These are phyloP conservation scores for Mycena crocata DNA, from an alignment of 768 basidiomycete species.

Conservation along the genomic window DNA sequence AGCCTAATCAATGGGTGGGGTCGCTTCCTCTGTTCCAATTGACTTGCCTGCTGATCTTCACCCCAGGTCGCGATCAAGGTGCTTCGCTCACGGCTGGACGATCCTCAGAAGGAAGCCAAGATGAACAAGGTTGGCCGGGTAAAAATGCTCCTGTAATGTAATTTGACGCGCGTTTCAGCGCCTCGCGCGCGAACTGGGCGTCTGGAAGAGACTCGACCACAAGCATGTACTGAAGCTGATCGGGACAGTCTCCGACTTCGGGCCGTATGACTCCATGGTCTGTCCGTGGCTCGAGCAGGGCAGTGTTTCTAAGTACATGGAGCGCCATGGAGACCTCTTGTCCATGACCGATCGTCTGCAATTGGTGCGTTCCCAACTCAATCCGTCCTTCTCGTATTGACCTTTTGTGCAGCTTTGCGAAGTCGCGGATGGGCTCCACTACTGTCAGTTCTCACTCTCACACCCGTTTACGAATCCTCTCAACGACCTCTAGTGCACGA, in stretches of 20 bases:
- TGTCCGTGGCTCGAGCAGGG: slow-evolving; percentile 57
- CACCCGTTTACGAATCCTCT: neutral
- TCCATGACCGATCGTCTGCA: slow-evolving; percentile 48
- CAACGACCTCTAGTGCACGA: slow-evolving; percentile 46
- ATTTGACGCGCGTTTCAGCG: slow-evolving; percentile 37
- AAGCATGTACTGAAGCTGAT: slow-evolving; percentile 51
- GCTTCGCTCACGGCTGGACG: slow-evolving; percentile 47
- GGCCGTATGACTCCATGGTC: slow-evolving; percentile 51
- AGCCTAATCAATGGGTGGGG: slow-evolving; percentile 29
- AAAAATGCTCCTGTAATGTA: neutral
- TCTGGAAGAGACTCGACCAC: slow-evolving; percentile 54
- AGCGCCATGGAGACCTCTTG: slow-evolving; percentile 49
- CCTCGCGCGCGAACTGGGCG: slow-evolving; percentile 48
- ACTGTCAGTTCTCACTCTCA: slow-evolving; percentile 43
- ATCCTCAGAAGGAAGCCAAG: slow-evolving; percentile 45
- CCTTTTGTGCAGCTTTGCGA: slow-evolving; percentile 46
- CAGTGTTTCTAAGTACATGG: slow-evolving; percentile 51
- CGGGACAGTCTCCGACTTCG: slow-evolving; percentile 52
- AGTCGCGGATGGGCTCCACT: slow-evolving; percentile 52
- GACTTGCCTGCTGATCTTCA: neutral
- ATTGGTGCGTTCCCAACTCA: slow-evolving; percentile 41
- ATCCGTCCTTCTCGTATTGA: neutral
- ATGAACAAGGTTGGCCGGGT: slow-evolving; percentile 44
- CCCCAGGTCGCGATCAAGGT: slow-evolving; percentile 53
- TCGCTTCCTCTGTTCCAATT: neutral